Conservation (phyloP, 2,329 filamentous ascomycete species). For the Xylaria sp. region DNA sequence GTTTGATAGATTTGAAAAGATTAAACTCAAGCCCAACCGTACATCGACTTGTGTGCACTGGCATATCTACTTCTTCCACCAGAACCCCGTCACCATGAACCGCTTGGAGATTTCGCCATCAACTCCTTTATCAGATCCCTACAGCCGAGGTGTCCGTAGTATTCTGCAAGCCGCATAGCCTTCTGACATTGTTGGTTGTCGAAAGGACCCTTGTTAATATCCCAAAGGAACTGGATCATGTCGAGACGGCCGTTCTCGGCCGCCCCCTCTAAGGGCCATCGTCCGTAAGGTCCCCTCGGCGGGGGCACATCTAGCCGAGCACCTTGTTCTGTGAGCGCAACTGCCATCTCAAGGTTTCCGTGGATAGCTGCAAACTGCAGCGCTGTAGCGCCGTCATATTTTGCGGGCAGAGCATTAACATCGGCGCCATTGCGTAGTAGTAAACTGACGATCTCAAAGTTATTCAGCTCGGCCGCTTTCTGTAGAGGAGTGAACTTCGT, state of each 20-base stretch:
- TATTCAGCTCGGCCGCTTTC: conserved; percentile 11
- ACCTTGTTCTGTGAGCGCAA: neutral
- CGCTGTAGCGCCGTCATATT: neutral
- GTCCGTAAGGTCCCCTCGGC: neutral
- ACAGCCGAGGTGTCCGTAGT: conserved; percentile 11
- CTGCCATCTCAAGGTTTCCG: conserved; percentile 8
- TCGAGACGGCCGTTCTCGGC: conserved; percentile 23
- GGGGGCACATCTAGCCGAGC: conserved; percentile 3
- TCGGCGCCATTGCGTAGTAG: neutral
- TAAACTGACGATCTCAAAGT: neutral
- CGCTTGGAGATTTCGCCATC: neutral
- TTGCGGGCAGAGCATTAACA: conserved; percentile 1
- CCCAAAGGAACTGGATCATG: conserved; percentile 26
- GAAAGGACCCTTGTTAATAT: neutral
- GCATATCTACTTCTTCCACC: no score
- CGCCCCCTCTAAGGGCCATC: conserved; percentile 21
- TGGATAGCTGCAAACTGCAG: conserved; percentile 20
- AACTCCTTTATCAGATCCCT: conserved; percentile 19
- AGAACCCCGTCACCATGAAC: no score
- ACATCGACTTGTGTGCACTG: no score
- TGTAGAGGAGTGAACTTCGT: conserved; percentile 4
- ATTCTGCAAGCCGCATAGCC: conserved; percentile 5
- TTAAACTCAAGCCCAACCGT: no score
- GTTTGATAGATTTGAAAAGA: no score
- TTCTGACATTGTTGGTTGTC: conserved; percentile 7